Evolutionary conservation across 371 early-diverging fungal genomes (phyloP).

Genomic region (Mortierella sp.): DNA sequence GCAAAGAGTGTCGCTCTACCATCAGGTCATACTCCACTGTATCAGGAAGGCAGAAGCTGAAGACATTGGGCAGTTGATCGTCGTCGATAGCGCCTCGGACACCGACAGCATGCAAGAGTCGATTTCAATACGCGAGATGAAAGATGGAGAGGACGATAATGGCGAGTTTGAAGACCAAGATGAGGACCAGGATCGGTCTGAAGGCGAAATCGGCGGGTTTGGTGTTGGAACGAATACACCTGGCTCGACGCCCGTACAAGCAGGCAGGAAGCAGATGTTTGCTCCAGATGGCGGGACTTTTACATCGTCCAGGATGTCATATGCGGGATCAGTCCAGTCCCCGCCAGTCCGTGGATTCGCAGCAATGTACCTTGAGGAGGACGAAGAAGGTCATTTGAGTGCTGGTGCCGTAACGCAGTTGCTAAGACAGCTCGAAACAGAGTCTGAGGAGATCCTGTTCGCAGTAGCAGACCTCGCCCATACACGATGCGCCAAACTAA

Average conservation of each 20-base stretch:
- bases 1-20: slow-evolving; percentile 69
- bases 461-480: slow-evolving; percentile 85
- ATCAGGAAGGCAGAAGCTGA: slow-evolving; percentile 63
- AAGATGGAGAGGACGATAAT: slow-evolving; percentile 12
- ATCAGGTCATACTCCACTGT: slow-evolving; percentile 62
- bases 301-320: slow-evolving; percentile 17
- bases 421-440: slow-evolving; percentile 56
- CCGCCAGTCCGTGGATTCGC: slow-evolving; percentile 25
- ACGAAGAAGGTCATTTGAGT: slow-evolving; percentile 29
- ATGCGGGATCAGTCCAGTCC: slow-evolving; percentile 7
- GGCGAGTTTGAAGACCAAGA: slow-evolving; percentile 25
- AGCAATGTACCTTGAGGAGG: slow-evolving; percentile 26
- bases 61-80: slow-evolving; percentile 48
- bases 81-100: slow-evolving; percentile 47
- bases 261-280: slow-evolving; percentile 15
- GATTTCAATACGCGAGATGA: slow-evolving; percentile 29
- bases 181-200: slow-evolving; percentile 28
- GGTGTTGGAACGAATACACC: slow-evolving; percentile 38
- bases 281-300: slow-evolving; percentile 10
- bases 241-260: slow-evolving; percentile 32
- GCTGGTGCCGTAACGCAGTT: slow-evolving; percentile 24
- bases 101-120: slow-evolving; percentile 51
- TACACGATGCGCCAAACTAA: slow-evolving; percentile 85
- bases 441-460: slow-evolving; percentile 74
- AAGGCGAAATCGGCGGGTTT: slow-evolving; percentile 30